Conservation (phyloP, 441 rosid species). For the Erysimum cheiri region DNA sequence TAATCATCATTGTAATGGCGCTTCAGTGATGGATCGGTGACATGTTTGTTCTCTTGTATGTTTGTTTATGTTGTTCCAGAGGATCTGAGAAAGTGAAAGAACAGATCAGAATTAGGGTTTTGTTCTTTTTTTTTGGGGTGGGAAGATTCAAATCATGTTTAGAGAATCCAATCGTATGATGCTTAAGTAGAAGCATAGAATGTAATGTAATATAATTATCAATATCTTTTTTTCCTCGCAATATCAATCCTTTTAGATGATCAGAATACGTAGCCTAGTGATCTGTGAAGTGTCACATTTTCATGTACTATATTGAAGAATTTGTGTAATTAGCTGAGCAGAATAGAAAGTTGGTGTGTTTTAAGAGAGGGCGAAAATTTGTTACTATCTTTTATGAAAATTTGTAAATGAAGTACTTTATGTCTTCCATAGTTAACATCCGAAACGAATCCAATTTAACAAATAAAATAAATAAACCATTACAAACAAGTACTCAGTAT, state of each 20-base stretch:
- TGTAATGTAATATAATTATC: slow-evolving; percentile 33
- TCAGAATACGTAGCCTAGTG: neutral
- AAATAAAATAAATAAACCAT: neutral
- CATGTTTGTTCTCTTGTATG: slow-evolving; percentile 19
- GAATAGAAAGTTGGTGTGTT: no score
- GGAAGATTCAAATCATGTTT: slow-evolving; percentile 15
- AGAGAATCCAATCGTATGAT: slow-evolving; percentile 26
- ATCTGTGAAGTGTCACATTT: no score
- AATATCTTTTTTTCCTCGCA: neutral
- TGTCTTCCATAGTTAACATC: neutral
- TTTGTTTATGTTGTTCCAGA: slow-evolving; percentile 35
- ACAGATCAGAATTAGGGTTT: slow-evolving; percentile 23
- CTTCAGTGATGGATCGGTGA: slow-evolving; percentile 32
- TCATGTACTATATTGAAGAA: no score
- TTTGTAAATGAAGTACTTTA: no score
- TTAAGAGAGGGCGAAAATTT: no score
- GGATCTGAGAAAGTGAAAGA: slow-evolving; percentile 30
- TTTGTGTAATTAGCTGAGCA: no score
- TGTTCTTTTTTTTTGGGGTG: neutral
- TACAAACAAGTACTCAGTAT: neutral
- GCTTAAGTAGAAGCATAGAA: slow-evolving; percentile 21
- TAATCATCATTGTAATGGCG: slow-evolving; percentile 19
- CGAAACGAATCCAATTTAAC: neutral
- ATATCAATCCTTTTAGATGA: neutral
- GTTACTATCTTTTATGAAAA: no score